Base-by-base conservation (phyloP, 345 rosid genomes). In the Arabidopsis thaliana region DNA sequence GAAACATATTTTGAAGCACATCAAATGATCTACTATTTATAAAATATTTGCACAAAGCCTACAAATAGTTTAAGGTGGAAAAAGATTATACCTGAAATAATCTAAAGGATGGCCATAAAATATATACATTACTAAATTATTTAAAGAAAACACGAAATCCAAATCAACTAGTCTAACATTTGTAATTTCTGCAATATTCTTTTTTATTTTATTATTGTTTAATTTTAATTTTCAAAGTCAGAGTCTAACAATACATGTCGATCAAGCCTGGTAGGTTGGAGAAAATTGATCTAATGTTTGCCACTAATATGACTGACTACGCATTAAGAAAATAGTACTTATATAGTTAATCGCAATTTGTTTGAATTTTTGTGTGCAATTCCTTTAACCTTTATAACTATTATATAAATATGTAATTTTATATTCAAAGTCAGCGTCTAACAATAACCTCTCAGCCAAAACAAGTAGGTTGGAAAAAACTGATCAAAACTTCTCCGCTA, bases 381-480 rank as follows among this genome's bases (percentile, higher is more conserved):
- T 69, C 8, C n/a, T 68, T 5, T 41, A 14, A 22, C 7, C 14
- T 2, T 37, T 4, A 20, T 28, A 7, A 23, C 4, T 25, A 38
- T 25, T 49, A 2, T 23, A 36, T 16, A 8, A 4, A 16, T 16
- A 16, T 28, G 2, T 28, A 28, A 2, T 28, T 36, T 36, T 8
- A 0, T 49, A 37, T 38, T 36, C 65, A 44, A 64, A 64, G 71
- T 73, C 65, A 64, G 38, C 36, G 56, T 55, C 38, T 22, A 64
- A 55, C 57, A 64, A 62, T 41, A 57, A 16, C 45, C 36, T 53
- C 44, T 63, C 22, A 10, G 7, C 61, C 56, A 44, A 73, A 50
- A 40, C 53, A 45, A 63, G 70, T 73, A 73, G 63, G 77, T 64
- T 42, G 56, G 41, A 65, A 16, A 44, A 32, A 36, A 38, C 8